Base-by-base conservation (phyloP, 441 rosid genomes). In the Erodium texanum region DNA sequence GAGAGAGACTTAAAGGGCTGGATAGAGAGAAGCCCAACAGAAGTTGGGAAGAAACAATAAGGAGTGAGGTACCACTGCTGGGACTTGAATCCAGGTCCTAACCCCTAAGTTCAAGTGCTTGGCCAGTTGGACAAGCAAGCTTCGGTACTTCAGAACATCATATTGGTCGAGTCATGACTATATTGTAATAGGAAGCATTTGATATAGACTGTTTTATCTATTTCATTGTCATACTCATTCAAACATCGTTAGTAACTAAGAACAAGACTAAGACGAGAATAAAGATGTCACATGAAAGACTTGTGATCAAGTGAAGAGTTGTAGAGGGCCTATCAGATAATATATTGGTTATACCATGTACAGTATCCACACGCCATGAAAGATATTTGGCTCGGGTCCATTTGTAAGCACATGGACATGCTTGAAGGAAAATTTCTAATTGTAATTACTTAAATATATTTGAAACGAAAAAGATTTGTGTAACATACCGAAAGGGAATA, bases 401-500 rank as follows among this genome's bases (percentile, higher is more conserved):
- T 22, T 59, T 48, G 29, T 59, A 24, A 59, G 16, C 63, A 59
- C n/a, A 23, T 56, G 9, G 24, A 56, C n/a, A 14, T 20, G 22
- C 61, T 0, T 54, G 11, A 54, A 54, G 61, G 61, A 54, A 54
- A 23, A 22, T 22, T 59, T 9, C 14, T 23, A 8, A 23, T 10
- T 3, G 63, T 32, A 23, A 59, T 24, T 59, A 59, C 63, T 22
- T 59, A 14, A 23, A 59, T 22, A 23, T 59, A 59, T 59, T 22
- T 59, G 32, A 59, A 10, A 0, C 27, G 16, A 20, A 18, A 54
- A 16, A 54, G 22, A 54, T 54, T 2, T 54, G 22, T 58, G 23
- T 3, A 65, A 69, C 78, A 36, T 82, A 85, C 89, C 81, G 22
- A 85, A 78, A 70, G 86, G 89, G 65, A 85, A 20, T 50, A 85